Evolutionary conservation across 805 yeast species (phyloP).

Genomic region (Scheffersomyces coipomensis): DNA sequence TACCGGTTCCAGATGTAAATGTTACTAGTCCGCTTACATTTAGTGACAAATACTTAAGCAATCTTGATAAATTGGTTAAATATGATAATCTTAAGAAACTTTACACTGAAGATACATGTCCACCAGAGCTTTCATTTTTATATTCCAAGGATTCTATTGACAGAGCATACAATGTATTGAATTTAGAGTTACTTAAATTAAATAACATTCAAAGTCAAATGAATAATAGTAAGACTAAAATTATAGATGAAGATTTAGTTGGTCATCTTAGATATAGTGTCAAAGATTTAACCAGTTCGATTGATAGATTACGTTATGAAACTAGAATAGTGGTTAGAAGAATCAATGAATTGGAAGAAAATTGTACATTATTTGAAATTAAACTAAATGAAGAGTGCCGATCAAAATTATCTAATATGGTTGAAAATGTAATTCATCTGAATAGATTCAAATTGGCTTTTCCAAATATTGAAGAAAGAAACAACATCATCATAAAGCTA

Average conservation of each 20-base stretch:
- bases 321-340: conserved; percentile 39
- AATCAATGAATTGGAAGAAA: conserved; percentile 39
- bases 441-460: conserved; percentile 30
- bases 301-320: conserved; percentile 39
- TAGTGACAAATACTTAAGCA: conserved; percentile 14
- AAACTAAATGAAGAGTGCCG: conserved; percentile 27
- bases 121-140: background rate
- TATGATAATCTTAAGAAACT: conserved; percentile 17
- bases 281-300: conserved; percentile 27
- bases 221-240: conserved; percentile 18
- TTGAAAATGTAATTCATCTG: conserved; percentile 27
- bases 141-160: conserved; percentile 12
- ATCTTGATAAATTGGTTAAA: conserved; percentile 15
- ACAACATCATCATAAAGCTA: conserved; percentile 22
- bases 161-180: conserved; percentile 23
- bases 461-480: conserved; percentile 25
- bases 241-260: conserved; percentile 28
- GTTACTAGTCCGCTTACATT: conserved; percentile 16
- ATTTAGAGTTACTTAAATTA: conserved; percentile 28
- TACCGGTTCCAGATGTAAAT: conserved; percentile 2
- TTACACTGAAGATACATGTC: conserved; percentile 7
- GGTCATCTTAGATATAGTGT: conserved; percentile 26
- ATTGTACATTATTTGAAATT: conserved; percentile 22
- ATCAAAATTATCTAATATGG: conserved; percentile 20
- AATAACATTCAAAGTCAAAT: conserved; percentile 25